Base-by-base conservation (phyloP, 2,329 filamentous ascomycete species). In the Cercospora nicotianae region DNA sequence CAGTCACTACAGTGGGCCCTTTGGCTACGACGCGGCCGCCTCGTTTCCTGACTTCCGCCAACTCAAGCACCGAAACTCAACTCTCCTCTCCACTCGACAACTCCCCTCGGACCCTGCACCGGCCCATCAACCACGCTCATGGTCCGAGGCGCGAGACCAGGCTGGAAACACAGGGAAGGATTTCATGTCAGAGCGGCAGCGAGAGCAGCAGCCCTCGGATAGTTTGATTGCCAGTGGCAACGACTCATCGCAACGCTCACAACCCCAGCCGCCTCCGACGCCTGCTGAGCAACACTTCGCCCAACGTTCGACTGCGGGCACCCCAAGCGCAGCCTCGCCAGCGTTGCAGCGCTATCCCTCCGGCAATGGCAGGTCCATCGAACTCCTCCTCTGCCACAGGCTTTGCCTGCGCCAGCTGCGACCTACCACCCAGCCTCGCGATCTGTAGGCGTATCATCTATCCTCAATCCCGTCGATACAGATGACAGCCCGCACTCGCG, bases 361-460 rank as follows among this genome's bases (percentile, higher is more conserved):
- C n/a, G 67, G 65, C 51, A 69, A 69, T 69, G 68, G 66, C 61
- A 64, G 71, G 31, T 51, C 69, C 20, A 72, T 77, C 61, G 75
- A 78, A 58, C 69, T 78, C 10, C 77, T 16, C 76, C 75, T 30
- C 68, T 79, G 55, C 73, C 74, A 28, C 72, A 70, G 60, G 68
- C 72, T 9, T 67, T 68, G 18, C 70, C 57, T 53, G 64, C 63
- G 42, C 45, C 67, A 12, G 68, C 63, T 61, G 72, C 69, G 7
- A 72, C 68, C 57, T 74, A 73, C 18, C 68, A 73, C 42, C 69
- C 73, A 51, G 67, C 73, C 61, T 69, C 77, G 31, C 77, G 80
- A 63, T 76, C 80, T 3, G 74, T 81, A 12, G 81, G 81, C 9
- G 77, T 84, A 26, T 80, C 81, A 20, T 82, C 81, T 1, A 83